A percentile compares a stretch with the other conserved stretches of the same genome.
Evolutionary conservation across 1,284 basidiomycete species (phyloP).

Genomic region (Inonotus obliquus): DNA sequence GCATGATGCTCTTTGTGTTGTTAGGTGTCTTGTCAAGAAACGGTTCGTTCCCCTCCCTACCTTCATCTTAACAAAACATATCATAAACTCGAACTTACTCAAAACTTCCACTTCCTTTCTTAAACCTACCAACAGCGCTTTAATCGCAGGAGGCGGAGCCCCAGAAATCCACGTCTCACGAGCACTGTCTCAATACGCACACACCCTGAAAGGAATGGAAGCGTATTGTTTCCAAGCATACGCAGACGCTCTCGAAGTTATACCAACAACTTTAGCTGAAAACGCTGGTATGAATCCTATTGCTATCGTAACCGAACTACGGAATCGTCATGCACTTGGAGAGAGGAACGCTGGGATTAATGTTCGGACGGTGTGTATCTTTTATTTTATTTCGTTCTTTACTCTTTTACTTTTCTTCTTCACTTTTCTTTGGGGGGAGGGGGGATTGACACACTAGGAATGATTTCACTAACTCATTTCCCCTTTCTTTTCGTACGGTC

Average conservation of each 20-base stretch:
- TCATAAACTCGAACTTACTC: too few species aligned
- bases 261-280: slow-evolving; percentile 96
- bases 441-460: too few species aligned
- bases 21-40: slow-evolving; percentile 98
- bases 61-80: too few species aligned
- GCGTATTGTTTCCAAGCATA: slow-evolving; percentile 99
- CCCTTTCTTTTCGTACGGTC: background rate
- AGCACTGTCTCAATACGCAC: slow-evolving; percentile 85
- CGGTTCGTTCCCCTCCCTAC: slow-evolving; percentile 47
- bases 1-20: slow-evolving; percentile 97
- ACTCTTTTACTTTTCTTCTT: too few species aligned
- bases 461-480: too few species aligned
- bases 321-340: slow-evolving; percentile 94
- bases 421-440: too few species aligned
- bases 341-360: slow-evolving; percentile 97
- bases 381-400: too few species aligned
- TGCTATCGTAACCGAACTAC: slow-evolving; percentile 95
- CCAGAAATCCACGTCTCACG: slow-evolving; percentile 99
- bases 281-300: slow-evolving; percentile 99
- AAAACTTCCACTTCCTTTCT: too few species aligned
- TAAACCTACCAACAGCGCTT: slow-evolving; percentile 56
- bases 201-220: slow-evolving; percentile 96
- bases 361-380: slow-evolving; percentile 76
- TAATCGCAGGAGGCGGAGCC: slow-evolving; percentile 96
- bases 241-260: slow-evolving; percentile 96